phyloP scores from a whole-genome alignment of 1,139 yeast species.

The Blastobotrys illinoisensis region DNA sequence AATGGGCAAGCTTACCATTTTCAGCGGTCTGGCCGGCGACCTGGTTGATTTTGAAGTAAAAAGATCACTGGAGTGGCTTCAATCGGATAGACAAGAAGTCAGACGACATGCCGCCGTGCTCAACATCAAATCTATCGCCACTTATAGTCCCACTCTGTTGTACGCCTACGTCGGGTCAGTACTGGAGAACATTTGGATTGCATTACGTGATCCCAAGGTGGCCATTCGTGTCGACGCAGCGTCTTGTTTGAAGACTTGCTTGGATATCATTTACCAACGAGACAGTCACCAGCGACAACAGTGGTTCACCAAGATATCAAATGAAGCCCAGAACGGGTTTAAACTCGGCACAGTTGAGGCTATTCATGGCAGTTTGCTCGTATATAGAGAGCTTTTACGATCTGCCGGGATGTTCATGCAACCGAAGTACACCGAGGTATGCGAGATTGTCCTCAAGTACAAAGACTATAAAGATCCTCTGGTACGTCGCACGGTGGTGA shows the following conservation, averaged over 20 bases:
- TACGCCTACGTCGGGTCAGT: slow-evolving; percentile 75
- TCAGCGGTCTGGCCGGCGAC: slow-evolving; percentile 87
- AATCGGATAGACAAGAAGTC: slow-evolving; percentile 72
- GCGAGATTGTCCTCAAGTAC: slow-evolving; percentile 67
- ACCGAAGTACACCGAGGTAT: slow-evolving; percentile 69
- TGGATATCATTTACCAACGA: slow-evolving; percentile 71
- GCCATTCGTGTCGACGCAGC: slow-evolving; percentile 82
- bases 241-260: slow-evolving; percentile 67
- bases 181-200: slow-evolving; percentile 81
- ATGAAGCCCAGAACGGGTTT: slow-evolving; percentile 51
- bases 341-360: slow-evolving; percentile 49
- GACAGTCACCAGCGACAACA: slow-evolving; percentile 64
- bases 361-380: slow-evolving; percentile 80
- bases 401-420: slow-evolving; percentile 62
- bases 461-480: slow-evolving; percentile 73
- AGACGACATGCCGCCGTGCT: slow-evolving; percentile 89
- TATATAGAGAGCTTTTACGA: slow-evolving; percentile 71
- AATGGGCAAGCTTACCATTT: slow-evolving; percentile 79
- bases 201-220: slow-evolving; percentile 71
- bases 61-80: slow-evolving; percentile 86
- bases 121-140: slow-evolving; percentile 76
- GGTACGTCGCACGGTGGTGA: slow-evolving; percentile 77
- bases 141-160: slow-evolving; percentile 79
- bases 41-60: slow-evolving; percentile 91
- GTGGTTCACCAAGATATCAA: slow-evolving; percentile 71